These are phyloP conservation scores for Heliosperma pusillum DNA, from an alignment of 148 eudicot species.

Conservation along the genomic window DNA sequence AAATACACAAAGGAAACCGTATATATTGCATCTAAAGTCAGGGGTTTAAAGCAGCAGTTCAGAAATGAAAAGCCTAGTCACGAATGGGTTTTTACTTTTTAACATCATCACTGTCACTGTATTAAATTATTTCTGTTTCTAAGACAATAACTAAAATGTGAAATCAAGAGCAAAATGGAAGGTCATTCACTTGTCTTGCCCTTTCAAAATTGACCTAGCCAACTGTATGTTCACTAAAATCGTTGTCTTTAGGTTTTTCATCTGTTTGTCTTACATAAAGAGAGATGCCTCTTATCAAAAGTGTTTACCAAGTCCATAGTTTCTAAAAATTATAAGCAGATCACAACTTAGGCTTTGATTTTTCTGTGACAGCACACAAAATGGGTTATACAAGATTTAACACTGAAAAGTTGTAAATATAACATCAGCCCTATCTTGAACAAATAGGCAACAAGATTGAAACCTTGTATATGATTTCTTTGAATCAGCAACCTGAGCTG, in stretches of 20 bases:
- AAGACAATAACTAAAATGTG: neutral
- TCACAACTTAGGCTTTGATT: neutral
- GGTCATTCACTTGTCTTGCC: neutral
- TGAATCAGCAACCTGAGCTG: constrained; percentile 32
- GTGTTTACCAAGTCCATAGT: neutral
- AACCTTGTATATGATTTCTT: constrained; percentile 64
- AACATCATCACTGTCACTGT: neutral
- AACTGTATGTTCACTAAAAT: neutral
- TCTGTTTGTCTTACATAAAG: neutral
- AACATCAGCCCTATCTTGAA: neutral
- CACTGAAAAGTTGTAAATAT: neutral
- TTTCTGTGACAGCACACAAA: neutral
- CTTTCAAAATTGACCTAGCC: neutral
- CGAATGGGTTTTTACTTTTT: neutral
- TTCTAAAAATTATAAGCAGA: neutral
- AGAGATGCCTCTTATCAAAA: neutral
- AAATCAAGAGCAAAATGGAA: neutral
- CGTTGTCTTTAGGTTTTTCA: neutral
- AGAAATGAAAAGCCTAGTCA: neutral
- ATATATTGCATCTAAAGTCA: neutral
- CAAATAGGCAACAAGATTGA: constrained; percentile 11
- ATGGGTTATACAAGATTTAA: neutral
- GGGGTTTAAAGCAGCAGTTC: neutral
- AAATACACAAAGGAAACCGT: neutral
- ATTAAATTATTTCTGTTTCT: neutral